Percentiles rank a stretch among this genome's conserved stretches.
These are phyloP conservation scores for Osmozyma mogii DNA, from an alignment of 805 yeast species.

Conservation along the genomic window DNA sequence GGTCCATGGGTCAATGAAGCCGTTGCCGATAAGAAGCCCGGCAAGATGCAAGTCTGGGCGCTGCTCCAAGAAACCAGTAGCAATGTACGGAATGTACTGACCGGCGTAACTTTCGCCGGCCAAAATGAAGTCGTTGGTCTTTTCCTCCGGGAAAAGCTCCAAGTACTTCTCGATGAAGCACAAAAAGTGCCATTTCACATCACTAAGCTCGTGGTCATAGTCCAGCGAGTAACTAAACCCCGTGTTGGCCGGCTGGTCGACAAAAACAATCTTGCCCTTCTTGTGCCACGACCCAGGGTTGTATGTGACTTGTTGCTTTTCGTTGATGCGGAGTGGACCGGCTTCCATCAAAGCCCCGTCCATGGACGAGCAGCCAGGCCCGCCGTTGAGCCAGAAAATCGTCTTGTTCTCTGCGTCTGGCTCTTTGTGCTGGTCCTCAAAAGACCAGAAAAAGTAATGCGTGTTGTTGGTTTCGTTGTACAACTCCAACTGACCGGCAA, in stretches of 20 bases:
- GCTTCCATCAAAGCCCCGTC: constrained; percentile 92
- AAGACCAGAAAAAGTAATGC: constrained; percentile 74
- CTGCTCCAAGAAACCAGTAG: constrained; percentile 44
- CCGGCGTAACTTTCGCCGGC: constrained; percentile 98
- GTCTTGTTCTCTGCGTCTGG: constrained; percentile 36
- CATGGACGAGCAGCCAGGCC: constrained; percentile 98
- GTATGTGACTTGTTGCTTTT: constrained; percentile 33
- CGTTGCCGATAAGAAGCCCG: constrained; percentile 81
- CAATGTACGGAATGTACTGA: constrained; percentile 88
- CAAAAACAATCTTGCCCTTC: constrained; percentile 68
- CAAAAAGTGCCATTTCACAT: constrained; percentile 57
- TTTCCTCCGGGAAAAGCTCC: constrained; percentile 65
- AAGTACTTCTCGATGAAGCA: constrained; percentile 61
- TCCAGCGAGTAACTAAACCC: constrained; percentile 68
- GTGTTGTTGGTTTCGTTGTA: constrained; percentile 45
- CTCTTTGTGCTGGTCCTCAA: constrained; percentile 26
- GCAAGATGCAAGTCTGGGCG: constrained; percentile 35
- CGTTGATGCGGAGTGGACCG: constrained; percentile 73
- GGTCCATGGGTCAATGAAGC: constrained; percentile 85
- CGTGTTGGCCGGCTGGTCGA: constrained; percentile 94
- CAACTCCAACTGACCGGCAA: constrained; percentile 60
- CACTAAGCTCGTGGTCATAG: constrained; percentile 45
- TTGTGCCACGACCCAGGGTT: constrained; percentile 83
- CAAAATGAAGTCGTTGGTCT: constrained; percentile 53
- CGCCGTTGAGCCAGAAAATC: constrained; percentile 91